phyloP scores from a whole-genome alignment of 345 rosid genomes.

The Citrus hindsii region DNA sequence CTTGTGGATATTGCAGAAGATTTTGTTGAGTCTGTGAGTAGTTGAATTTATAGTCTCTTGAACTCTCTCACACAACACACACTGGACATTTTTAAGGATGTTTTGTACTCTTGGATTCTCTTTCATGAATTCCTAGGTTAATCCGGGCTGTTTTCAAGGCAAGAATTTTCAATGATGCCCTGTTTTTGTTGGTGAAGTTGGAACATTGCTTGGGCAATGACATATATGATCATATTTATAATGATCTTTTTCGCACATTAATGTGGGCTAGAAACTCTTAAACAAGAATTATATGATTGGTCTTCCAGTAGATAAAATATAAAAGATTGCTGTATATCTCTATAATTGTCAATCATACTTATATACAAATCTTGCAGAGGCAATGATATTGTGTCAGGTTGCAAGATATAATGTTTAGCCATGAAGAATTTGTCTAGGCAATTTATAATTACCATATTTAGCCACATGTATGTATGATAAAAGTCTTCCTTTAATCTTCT shows the following conservation, averaged over 20 bases:
- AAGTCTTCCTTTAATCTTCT: background rate
- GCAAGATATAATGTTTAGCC: background rate
- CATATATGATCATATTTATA: background rate
- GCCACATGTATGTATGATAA: background rate
- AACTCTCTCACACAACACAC: background rate
- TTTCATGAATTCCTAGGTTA: background rate
- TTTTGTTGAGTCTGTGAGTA: conserved; percentile 87
- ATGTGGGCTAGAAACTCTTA: background rate
- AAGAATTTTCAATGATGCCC: background rate
- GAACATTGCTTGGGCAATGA: background rate
- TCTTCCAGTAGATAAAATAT: background rate
- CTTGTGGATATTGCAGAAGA: conserved; percentile 95
- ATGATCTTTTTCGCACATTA: background rate
- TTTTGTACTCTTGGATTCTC: background rate
- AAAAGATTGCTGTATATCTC: background rate
- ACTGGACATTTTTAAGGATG: background rate
- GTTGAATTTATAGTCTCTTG: conserved; percentile 12
- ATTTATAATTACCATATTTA: background rate
- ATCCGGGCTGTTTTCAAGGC: background rate
- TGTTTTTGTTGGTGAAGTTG: background rate
- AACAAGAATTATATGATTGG: background rate
- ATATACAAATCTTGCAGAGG: background rate
- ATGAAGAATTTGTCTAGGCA: background rate
- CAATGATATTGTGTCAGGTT: background rate
- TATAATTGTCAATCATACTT: background rate